These are phyloP conservation scores for Saccharomyces mikatae DNA, from an alignment of 805 yeast species.

Conservation along the genomic window DNA sequence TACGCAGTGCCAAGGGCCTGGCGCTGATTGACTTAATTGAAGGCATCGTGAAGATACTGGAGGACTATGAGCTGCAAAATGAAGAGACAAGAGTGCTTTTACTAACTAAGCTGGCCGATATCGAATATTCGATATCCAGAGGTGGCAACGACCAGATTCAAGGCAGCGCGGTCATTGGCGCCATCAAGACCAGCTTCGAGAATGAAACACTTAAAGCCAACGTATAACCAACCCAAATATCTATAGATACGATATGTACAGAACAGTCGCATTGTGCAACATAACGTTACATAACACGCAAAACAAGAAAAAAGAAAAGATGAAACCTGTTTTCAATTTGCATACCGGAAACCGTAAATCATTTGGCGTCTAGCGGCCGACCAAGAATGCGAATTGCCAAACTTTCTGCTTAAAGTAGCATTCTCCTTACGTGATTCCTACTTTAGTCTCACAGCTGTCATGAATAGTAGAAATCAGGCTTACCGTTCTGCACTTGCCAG, in stretches of 20 bases:
- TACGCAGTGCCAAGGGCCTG: constrained; percentile 69
- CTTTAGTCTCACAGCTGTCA: background rate
- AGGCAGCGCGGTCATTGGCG: constrained; percentile 83
- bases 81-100: constrained; percentile 51
- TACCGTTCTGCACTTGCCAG: background rate
- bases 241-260: background rate
- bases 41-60: constrained; percentile 66
- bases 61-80: constrained; percentile 55
- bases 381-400: background rate
- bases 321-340: background rate
- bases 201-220: constrained; percentile 16
- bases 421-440: background rate
- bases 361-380: background rate
- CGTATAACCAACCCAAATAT: background rate
- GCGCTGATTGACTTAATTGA: constrained; percentile 81
- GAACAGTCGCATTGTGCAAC: background rate
- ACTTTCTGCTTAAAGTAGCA: background rate
- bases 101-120: constrained; percentile 67
- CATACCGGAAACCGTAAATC: background rate
- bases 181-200: constrained; percentile 48
- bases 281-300: background rate
- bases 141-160: constrained; percentile 93
- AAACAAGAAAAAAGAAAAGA: background rate
- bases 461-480: background rate
- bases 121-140: constrained; percentile 82